Evolutionary conservation across 768 basidiomycete species (phyloP), one percentile per base, ranked within the genome.

Genomic region (Punctularia strigosozonata): DNA sequence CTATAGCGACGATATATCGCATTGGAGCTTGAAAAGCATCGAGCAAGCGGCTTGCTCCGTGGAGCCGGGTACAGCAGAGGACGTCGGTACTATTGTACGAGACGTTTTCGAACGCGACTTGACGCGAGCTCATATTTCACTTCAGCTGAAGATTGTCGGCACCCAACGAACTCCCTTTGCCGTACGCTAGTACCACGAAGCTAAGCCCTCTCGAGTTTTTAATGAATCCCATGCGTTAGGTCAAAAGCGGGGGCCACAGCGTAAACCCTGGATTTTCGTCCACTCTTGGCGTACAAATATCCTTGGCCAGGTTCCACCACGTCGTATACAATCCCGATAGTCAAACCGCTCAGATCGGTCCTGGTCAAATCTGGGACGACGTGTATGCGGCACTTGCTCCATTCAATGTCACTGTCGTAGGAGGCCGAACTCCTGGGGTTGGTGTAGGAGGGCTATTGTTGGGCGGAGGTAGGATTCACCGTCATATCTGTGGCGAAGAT

Each of bases 201-300:
- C 18, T n/a, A 23, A 12, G 20, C 15, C n/a, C 26, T 4, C n/a
- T 6, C 32, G n/a, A 19, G 6, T 5, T 17, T 18, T 17, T 25
- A 28, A 30, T 28, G 10, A 28, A 8, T 28, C 26, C 26, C 26
- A 8, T 15, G 26, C 7, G 20, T 13, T 25, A 75, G 76, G 66
- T 79, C 38, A 80, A 76, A 51, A 69, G 75, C n/a, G 77, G 73
- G 13, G 77, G 77, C 0, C 77, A 80, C 50, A 43, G 68, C 1
- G 47, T 63, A 2, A 77, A 76, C 47, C 66, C 62, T 0, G 68
- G 68, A 2, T 77, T 77, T 43, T 75, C 75, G 0, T 79, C 79
- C 0, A 79, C 77, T 0, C 43, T 50, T 1, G 77, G 76, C 23
- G 66, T 80, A 10, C 74, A 73, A 12, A 77, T 80, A 6, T 55